These are phyloP conservation scores for Dryas alaskensis DNA, from an alignment of 306 rosid species.

Conservation along the genomic window DNA sequence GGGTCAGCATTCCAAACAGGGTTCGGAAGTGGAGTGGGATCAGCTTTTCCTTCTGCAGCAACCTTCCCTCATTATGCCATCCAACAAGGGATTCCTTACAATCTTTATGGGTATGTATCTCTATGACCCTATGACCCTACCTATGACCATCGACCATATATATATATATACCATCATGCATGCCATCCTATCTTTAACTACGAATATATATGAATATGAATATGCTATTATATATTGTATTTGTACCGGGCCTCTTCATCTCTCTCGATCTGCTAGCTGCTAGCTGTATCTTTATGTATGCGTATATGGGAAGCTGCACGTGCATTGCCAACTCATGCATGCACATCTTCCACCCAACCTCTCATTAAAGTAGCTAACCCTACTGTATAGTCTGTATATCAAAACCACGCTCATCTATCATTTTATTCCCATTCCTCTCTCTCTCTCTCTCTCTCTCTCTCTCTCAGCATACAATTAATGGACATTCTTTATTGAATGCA, in stretches of 20 bases:
- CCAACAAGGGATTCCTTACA: slow-evolving; percentile 93
- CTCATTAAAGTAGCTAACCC: slow-evolving; percentile 9
- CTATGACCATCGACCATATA: too few relatives aligned
- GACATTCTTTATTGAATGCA: too few relatives aligned
- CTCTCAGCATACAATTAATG: background rate
- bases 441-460: background rate
- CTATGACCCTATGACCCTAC: background rate
- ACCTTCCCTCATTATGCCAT: slow-evolving; percentile 95
- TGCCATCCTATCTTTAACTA: background rate
- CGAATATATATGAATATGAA: too few relatives aligned
- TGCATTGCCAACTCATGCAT: slow-evolving; percentile 75
- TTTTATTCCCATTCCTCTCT: too few relatives aligned
- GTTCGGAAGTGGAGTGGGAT: slow-evolving; percentile 72
- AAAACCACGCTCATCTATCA: too few relatives aligned
- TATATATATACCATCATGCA: too few relatives aligned
- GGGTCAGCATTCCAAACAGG: slow-evolving; percentile 76
- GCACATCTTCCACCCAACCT: slow-evolving; percentile 30
- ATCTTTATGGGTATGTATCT: slow-evolving; percentile 31
- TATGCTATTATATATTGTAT: too few relatives aligned
- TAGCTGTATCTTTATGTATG: background rate
- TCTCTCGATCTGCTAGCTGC: too few relatives aligned
- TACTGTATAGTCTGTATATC: too few relatives aligned
- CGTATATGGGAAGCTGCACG: slow-evolving; percentile 40
- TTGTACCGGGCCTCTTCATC: too few relatives aligned
- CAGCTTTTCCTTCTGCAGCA: slow-evolving; percentile 78